Evolutionary conservation across 139 green algal genomes (phyloP), one percentile per base, ranked within the genome.

Genomic region (Chlorella vulgaris): DNA sequence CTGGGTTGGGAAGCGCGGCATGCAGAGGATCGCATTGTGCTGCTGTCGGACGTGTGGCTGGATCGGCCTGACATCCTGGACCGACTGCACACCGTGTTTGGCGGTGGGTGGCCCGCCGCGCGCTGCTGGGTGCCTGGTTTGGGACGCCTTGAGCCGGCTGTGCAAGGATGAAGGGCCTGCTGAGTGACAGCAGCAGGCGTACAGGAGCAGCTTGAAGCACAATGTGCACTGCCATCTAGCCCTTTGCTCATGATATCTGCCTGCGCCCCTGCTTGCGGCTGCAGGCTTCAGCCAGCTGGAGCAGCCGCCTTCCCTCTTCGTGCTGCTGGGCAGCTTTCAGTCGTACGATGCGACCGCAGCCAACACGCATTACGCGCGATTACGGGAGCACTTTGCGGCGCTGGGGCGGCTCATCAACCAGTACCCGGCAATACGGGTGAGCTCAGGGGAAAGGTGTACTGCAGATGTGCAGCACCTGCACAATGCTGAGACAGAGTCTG

Each of bases 311-410:
- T 76, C 82, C 0, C 78, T 95, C 61, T 94, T 98, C 76, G 88
- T 97, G 29, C 83, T 98, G 24, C 94, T 97, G 86, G 95, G 95
- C 42, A 93, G 95, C 86, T 98, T 98, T 86, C 91, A 91, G 53
- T 94, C 90, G 21, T 51, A 77, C 28, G 76, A 84, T 65, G 81
- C 78, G 38, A 78, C 68, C 47, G 71, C 63, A 24, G 63, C 39
- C 47, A 66, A 60, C 47, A 78, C 86, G 3, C 82, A 88, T 75
- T 93, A 88, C 26, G 28, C 67, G 28, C 71, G 76, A 0, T 75
- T 96, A 53, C 61, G 82, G 35, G 88, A 91, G 15, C 82, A 90
- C 15, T 98, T 98, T 70, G 76, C 81, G 0, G 50, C 84, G 51
- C 91, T 98, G 63, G 94, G 89, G 1, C 36, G 74, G 18, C 58